Percentiles rank a stretch among this genome's conserved stretches.
These are phyloP conservation scores for Blumeria graminis DNA, from an alignment of 2,329 filamentous ascomycete genomes.

Conservation along the genomic window DNA sequence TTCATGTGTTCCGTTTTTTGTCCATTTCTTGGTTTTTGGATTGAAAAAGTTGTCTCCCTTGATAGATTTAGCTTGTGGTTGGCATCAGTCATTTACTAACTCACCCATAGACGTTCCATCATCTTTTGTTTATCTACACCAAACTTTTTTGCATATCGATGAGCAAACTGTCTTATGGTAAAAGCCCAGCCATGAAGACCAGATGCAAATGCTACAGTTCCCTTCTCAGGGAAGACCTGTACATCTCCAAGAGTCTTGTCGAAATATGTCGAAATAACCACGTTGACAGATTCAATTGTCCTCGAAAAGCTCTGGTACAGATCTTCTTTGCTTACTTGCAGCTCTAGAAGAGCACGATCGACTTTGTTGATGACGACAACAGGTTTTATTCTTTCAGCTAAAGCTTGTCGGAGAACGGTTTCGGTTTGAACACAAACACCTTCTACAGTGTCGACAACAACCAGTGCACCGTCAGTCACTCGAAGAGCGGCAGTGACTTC, in stretches of 20 bases:
- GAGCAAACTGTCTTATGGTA: constrained; percentile 93
- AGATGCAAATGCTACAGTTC: constrained; percentile 96
- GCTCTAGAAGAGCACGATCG: constrained; percentile 95
- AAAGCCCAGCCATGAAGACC: constrained; percentile 99
- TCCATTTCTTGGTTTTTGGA: constrained; percentile 99
- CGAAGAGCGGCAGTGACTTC: constrained; percentile 98
- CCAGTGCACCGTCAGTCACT: constrained; percentile 98
- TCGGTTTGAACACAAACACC: constrained; percentile 99
- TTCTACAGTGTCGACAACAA: constrained; percentile 98
- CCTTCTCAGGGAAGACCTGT: constrained; percentile 94
- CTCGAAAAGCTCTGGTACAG: constrained; percentile 98
- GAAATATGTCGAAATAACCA: constrained; percentile 97
- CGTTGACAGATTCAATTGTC: constrained; percentile 99
- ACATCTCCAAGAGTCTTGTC: constrained; percentile 94
- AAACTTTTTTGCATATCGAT: constrained; percentile 97
- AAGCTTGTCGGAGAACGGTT: constrained; percentile 95
- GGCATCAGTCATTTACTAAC: constrained; percentile 12
- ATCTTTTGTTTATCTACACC: constrained; percentile 99
- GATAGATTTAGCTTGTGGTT: constrained; percentile 8
- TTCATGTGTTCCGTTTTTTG: constrained; percentile 60
- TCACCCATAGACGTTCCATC: constrained; percentile 98
- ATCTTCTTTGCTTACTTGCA: constrained; percentile 97
- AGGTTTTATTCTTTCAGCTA: constrained; percentile 99
- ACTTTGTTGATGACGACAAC: constrained; percentile 99
- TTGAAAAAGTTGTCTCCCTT: constrained; percentile 98